Conservation (phyloP, 140 eudicot genomes). For the Oenanthe javanica region DNA sequence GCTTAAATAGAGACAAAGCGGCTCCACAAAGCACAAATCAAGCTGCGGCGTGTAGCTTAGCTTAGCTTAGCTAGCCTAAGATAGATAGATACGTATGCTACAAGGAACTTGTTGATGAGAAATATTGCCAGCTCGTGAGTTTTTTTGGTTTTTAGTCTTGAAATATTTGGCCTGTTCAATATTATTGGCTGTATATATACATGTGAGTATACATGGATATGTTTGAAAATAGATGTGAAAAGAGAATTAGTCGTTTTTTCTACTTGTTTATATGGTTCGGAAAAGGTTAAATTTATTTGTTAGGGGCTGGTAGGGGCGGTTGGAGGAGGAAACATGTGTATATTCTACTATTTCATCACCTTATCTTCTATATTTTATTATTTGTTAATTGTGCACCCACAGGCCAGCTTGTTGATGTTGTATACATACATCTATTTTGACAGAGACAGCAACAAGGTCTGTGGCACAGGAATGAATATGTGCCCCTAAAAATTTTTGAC, state of each 20-base stretch:
- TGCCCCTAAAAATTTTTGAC: too few species aligned
- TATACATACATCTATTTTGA: background rate
- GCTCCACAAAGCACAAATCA: constrained; percentile 14
- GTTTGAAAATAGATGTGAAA: constrained; percentile 4
- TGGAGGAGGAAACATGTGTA: constrained; percentile 5
- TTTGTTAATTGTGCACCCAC: background rate
- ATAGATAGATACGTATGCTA: background rate
- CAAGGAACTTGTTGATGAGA: constrained; percentile 1
- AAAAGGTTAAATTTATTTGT: background rate
- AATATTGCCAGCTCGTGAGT: constrained; percentile 6
- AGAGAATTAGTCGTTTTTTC: background rate
- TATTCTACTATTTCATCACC: background rate
- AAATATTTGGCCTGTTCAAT: background rate
- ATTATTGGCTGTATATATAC: background rate
- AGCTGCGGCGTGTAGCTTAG: background rate
- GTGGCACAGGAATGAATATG: too few species aligned
- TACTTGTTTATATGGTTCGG: background rate
- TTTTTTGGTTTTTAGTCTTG: background rate
- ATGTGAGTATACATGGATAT: background rate
- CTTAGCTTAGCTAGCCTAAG: background rate
- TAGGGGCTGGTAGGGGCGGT: background rate
- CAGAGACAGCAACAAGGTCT: too few species aligned
- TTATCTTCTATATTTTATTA: background rate
- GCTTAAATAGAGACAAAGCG: background rate
- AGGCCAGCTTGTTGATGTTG: background rate